Evolutionary conservation across 805 yeast species (phyloP).

Genomic region (Kodamaea neixiangensis): DNA sequence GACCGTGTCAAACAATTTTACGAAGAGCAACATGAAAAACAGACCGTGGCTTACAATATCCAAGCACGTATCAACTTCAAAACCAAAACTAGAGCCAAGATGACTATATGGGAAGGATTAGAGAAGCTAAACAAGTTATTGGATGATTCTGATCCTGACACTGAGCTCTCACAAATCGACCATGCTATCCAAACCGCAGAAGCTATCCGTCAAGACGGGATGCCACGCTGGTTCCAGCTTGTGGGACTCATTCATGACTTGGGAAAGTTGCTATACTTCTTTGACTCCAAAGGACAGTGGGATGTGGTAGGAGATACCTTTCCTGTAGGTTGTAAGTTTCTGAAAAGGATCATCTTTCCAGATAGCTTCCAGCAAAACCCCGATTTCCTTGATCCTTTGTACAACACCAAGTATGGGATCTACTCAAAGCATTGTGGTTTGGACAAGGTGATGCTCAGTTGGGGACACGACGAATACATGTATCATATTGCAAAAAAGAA

Average conservation of each 20-base stretch:
- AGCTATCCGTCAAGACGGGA: constrained; percentile 64
- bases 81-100: constrained; percentile 62
- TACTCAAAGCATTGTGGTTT: constrained; percentile 66
- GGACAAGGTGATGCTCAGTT: constrained; percentile 68
- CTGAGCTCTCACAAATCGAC: constrained; percentile 71
- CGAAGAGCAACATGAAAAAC: constrained; percentile 66
- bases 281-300: constrained; percentile 76
- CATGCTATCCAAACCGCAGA: constrained; percentile 78
- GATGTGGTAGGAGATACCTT: constrained; percentile 81
- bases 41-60: constrained; percentile 70
- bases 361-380: constrained; percentile 63
- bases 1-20: constrained; percentile 67
- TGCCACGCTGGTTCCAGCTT: constrained; percentile 75
- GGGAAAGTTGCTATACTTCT: constrained; percentile 68
- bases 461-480: constrained; percentile 84
- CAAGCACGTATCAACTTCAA: constrained; percentile 73
- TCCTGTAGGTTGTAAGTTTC: constrained; percentile 71
- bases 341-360: constrained; percentile 58
- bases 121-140: constrained; percentile 59
- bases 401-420: constrained; percentile 65
- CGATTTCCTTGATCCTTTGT: constrained; percentile 62
- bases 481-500: constrained; percentile 68
- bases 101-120: constrained; percentile 74
- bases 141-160: constrained; percentile 76
- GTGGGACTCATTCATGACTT: constrained; percentile 73